Base-by-base conservation (phyloP, 306 rosid genomes). In the Hylodesmum podocarpum region DNA sequence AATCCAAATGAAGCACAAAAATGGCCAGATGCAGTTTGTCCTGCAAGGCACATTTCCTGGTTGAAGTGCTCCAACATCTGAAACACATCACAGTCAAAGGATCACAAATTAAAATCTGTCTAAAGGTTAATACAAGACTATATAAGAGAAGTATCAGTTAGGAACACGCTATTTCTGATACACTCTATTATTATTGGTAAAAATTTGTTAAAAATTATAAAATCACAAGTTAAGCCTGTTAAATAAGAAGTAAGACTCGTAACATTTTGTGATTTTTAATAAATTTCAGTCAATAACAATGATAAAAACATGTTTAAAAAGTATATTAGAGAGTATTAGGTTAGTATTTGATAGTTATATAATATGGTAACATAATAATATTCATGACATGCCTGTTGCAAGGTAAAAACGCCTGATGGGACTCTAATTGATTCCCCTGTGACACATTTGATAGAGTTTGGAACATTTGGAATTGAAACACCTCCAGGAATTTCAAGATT, bases 1-100 rank as follows among this genome's bases (percentile, higher is more conserved):
- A 89, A 83, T 53, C 90, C 98, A 57, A 89, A 93, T 88, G 90
- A 91, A 64, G 91, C 68, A 85, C 91, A 88, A 85, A 93, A 93
- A 83, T 84, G 87, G 59, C 97, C 98, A 0, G 96, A 86, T 47
- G 95, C 95, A 82, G 81, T 89, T 83, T 81, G 86, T 6, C 92
- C 93, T 43, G 75, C 83, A 69, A 88, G 74, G 41, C 85, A 78
- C 80, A 91, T 87, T 77, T 91, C 93, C 85, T 86, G 91, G 83
- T 93, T 93, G 88, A 91, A 91, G 73, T 91, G 97, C 86, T 87
- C 87, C 84, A 92, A 89, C 98, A 93, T 93, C 98, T 93, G 85
- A 80, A 75, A 37, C 8, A 44, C 41, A 53, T 18, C 9, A 53
- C 18, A 31, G 9, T 18, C 9, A 53, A 18, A 31, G 9, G 70